These are phyloP conservation scores for Peterozyma xylosa DNA, from an alignment of 805 yeast genomes.

Conservation along the genomic window DNA sequence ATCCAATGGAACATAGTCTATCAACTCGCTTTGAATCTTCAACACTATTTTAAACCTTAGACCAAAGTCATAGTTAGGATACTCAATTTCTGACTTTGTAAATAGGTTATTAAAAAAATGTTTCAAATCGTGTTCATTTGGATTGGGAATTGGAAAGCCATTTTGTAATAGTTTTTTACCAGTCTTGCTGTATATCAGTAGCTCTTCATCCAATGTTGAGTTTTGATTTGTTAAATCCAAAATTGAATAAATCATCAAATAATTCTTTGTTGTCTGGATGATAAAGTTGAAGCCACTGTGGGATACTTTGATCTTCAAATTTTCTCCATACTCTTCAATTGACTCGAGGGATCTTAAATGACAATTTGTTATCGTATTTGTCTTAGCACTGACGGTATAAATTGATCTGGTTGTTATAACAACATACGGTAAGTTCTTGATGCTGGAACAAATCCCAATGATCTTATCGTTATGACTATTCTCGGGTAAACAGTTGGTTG, in stretches of 20 bases:
- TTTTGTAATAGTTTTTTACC: conserved; percentile 20
- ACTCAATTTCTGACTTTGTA: conserved; percentile 14
- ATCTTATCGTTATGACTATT: conserved; percentile 13
- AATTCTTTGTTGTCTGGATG: conserved; percentile 30
- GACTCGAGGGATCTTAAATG: conserved; percentile 38
- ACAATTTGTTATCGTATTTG: conserved; percentile 38
- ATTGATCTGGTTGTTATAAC: conserved; percentile 6
- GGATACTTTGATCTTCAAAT: conserved; percentile 28
- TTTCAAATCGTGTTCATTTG: conserved; percentile 11
- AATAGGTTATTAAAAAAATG: conserved; percentile 19
- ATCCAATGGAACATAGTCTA: conserved; percentile 19
- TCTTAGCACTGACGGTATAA: conserved; percentile 13
- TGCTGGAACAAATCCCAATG: conserved; percentile 16
- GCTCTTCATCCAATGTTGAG: conserved; percentile 17
- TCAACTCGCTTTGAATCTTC: conserved; percentile 23
- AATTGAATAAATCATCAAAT: conserved; percentile 34
- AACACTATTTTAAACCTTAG: conserved; percentile 25
- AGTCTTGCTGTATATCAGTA: conserved; percentile 20
- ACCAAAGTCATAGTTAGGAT: conserved; percentile 23
- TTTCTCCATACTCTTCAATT: conserved; percentile 38
- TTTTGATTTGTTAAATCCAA: conserved; percentile 14
- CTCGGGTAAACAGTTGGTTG: neutral
- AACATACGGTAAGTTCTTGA: conserved; percentile 3
- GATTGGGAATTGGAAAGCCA: conserved; percentile 19
- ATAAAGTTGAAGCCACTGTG: conserved; percentile 34